Percentiles rank a stretch among this genome's conserved stretches.
phyloP scores from a whole-genome alignment of 108 stramenopile species.

The Halocafeteria seosinensis region DNA sequence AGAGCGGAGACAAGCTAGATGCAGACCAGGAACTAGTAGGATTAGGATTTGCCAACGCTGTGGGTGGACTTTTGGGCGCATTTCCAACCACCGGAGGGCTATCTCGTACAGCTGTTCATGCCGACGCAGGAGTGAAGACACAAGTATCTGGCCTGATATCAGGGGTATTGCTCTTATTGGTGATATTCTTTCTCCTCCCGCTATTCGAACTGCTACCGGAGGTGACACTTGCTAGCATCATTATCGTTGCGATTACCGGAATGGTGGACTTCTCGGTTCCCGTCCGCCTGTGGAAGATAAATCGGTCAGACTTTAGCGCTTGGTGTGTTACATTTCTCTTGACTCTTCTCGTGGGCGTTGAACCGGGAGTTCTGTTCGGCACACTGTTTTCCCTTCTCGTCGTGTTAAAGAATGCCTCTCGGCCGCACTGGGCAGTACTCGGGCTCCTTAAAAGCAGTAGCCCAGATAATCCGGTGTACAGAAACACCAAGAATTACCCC shows the following conservation, averaged over 20 bases:
- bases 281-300: slow-evolving; percentile 40
- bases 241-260: slow-evolving; percentile 47
- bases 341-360: slow-evolving; percentile 46
- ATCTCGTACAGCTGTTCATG: slow-evolving; percentile 52
- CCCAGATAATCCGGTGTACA: slow-evolving; percentile 14
- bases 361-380: slow-evolving; percentile 44
- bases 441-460: slow-evolving; percentile 36
- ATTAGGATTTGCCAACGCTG: slow-evolving; percentile 50
- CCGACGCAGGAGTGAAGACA: slow-evolving; percentile 44
- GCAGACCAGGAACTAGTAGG: slow-evolving; percentile 52
- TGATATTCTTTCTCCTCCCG: slow-evolving; percentile 48
- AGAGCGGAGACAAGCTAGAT: slow-evolving; percentile 53
- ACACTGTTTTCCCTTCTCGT: slow-evolving; percentile 38
- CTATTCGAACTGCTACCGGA: slow-evolving; percentile 53
- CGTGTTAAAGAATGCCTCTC: slow-evolving; percentile 41
- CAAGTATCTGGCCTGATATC: slow-evolving; percentile 46
- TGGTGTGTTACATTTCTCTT: slow-evolving; percentile 42
- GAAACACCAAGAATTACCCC: slow-evolving; percentile 41
- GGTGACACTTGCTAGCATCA: slow-evolving; percentile 40
- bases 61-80: slow-evolving; percentile 39
- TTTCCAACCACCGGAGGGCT: slow-evolving; percentile 43
- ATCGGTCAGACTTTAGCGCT: slow-evolving; percentile 44
- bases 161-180: slow-evolving; percentile 40
- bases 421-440: slow-evolving; percentile 45
- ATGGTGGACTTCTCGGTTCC: slow-evolving; percentile 46